Conservation (phyloP, 805 yeast species). For the Vanderwaltozyma verrucispora region DNA sequence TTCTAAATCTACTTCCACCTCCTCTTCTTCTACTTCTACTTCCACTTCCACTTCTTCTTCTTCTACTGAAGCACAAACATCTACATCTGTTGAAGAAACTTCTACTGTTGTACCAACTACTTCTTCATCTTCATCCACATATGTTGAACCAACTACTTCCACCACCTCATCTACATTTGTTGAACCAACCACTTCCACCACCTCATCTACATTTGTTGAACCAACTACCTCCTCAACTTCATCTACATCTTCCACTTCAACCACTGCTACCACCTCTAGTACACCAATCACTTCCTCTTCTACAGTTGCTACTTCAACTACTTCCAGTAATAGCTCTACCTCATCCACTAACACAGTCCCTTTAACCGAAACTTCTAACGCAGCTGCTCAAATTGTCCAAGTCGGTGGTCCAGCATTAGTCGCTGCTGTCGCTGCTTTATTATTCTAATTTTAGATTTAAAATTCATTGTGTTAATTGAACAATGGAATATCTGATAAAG, state of each 20-base stretch:
- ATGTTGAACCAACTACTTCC: conserved; percentile 10
- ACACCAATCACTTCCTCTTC: conserved; percentile 37
- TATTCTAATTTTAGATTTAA: conserved; percentile 9
- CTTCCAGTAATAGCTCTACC: conserved; percentile 5
- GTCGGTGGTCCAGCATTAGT: conserved; percentile 16
- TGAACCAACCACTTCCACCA: conserved; percentile 7
- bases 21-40: conserved; percentile 12
- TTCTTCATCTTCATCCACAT: conserved; percentile 13
- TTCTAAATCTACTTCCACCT: conserved; percentile 12
- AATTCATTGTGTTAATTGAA: not conserved
- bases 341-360: too few species aligned
- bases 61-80: conserved; percentile 9
- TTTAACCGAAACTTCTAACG: too few species aligned
- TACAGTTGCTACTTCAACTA: conserved; percentile 32
- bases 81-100: conserved; percentile 2
- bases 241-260: conserved; percentile 30
- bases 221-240: conserved; percentile 14
- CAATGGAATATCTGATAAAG: too few species aligned
- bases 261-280: too few species aligned
- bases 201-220: conserved; percentile 1
- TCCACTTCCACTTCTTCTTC: conserved; percentile 8
- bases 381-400: conserved; percentile 19
- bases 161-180: conserved; percentile 10
- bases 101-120: conserved; percentile 15
- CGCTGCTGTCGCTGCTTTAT: conserved; percentile 21